Evolutionary conservation across 768 basidiomycete genomes (phyloP).

Genomic region (Calocera cornea): DNA sequence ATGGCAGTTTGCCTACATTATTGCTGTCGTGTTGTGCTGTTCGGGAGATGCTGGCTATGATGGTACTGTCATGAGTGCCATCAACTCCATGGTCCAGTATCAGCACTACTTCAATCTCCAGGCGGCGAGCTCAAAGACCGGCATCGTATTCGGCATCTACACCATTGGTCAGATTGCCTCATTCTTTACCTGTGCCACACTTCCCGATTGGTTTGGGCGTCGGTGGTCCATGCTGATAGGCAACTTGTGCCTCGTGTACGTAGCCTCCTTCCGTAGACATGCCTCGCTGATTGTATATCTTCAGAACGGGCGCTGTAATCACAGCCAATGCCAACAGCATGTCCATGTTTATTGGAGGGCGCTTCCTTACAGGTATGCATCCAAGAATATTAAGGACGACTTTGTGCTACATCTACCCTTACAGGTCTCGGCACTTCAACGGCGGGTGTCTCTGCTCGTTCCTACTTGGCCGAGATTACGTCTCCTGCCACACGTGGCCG

Average conservation of each 20-base stretch:
- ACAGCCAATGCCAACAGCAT: constrained; percentile 36
- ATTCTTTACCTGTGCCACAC: constrained; percentile 25
- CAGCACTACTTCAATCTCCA: constrained; percentile 36
- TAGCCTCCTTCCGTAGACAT: constrained; percentile 8
- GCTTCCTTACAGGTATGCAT: constrained; percentile 36
- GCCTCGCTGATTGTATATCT: neutral
- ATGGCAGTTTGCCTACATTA: constrained; percentile 16
- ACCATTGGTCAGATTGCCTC: constrained; percentile 25
- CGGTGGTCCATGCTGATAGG: constrained; percentile 39
- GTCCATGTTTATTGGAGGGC: constrained; percentile 33
- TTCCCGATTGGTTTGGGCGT: constrained; percentile 39
- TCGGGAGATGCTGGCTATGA: constrained; percentile 43
- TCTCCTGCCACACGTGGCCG: constrained; percentile 37
- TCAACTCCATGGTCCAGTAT: constrained; percentile 35
- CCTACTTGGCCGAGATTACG: constrained; percentile 39
- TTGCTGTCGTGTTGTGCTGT: constrained; percentile 35
- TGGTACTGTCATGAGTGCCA: constrained; percentile 41
- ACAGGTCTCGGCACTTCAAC: constrained; percentile 33
- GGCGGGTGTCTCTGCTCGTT: constrained; percentile 39
- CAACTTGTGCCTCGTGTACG: constrained; percentile 34
- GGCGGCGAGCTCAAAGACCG: constrained; percentile 34
- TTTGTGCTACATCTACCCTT: neutral
- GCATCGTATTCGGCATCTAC: constrained; percentile 43
- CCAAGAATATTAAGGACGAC: neutral
- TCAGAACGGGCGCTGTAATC: constrained; percentile 35